A percentile compares a stretch with the other conserved stretches of the same genome.
phyloP scores from a whole-genome alignment of 306 rosid species.

The Cicer bijugum region DNA sequence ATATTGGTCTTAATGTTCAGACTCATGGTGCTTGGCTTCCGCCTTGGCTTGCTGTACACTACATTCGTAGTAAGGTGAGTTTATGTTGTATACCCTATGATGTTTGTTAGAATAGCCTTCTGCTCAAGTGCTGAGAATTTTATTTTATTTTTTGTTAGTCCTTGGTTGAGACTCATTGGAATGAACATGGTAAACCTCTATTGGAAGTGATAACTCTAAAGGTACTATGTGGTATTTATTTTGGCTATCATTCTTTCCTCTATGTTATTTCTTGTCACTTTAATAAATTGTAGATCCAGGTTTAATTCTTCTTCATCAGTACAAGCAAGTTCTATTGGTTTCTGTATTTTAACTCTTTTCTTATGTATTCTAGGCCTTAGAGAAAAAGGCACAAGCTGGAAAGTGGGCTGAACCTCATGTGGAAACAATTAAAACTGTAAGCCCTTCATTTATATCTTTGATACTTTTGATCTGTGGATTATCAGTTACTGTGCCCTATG shows the following conservation, averaged over 20 bases:
- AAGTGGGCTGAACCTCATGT: conserved; percentile 94
- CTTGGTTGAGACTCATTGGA: conserved; percentile 62
- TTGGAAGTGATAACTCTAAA: conserved; percentile 62
- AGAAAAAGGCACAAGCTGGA: conserved; percentile 74
- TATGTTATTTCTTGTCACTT: conserved; percentile 2
- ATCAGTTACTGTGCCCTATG: conserved; percentile 23
- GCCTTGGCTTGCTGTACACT: conserved; percentile 83
- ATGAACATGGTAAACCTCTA: conserved; percentile 77
- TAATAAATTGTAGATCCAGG: conserved; percentile 19
- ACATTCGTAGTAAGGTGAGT: conserved; percentile 63
- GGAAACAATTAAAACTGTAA: conserved; percentile 77
- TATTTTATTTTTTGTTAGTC: conserved; percentile 52
- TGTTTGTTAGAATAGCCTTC: conserved; percentile 29
- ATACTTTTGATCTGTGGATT: conserved; percentile 35
- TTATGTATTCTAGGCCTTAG: conserved; percentile 61
- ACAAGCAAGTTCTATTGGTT: conserved; percentile 17
- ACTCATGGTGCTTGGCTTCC: conserved; percentile 92
- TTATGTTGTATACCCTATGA: conserved; percentile 25
- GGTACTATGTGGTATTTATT: conserved; percentile 57
- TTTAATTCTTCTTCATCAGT: conserved; percentile 33
- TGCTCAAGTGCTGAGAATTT: conserved; percentile 41
- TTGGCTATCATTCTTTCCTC: conserved; percentile 28
- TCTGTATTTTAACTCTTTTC: conserved; percentile 40
- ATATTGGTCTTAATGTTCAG: conserved; percentile 55
- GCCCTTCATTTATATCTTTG: conserved; percentile 43